Evolutionary conservation across 768 basidiomycete species (phyloP), one percentile per base, ranked within the genome.

Genomic region (Collybia nuda): DNA sequence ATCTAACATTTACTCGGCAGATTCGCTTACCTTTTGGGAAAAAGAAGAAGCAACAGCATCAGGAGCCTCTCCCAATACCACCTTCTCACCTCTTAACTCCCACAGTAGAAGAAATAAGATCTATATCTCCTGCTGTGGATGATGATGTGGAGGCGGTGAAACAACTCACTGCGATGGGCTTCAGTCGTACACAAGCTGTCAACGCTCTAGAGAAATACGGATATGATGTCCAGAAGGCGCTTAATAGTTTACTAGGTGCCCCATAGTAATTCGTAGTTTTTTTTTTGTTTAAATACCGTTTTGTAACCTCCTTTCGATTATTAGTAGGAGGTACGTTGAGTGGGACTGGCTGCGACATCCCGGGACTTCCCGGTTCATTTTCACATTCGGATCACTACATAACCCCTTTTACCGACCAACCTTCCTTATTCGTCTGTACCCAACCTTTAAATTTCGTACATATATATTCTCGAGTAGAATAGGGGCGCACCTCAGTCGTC

Each of bases 81-180:
- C 69, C 70, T 17, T 68, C 66, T 38, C 73, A 62, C 49, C 66
- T 66, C 23, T 69, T 76, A 2, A 66, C 71, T 5, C 68, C 75
- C 38, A 75, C 80, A 19, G 65, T 70, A 22, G 79, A 81, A 52
- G 77, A 81, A 54, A 54, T 63, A 24, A 62, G 75, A 35, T 66
- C 60, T 3, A 53, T 57, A 8, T 79, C 84, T 2, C 81, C 86
- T 1, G 78, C 78, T 11, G 73, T 75, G 11, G 85, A 84, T 23
- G 88, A 88, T 55, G 89, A 93, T 51, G 82, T 85, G 11, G 84
- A 85, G 54, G 72, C 85, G 1, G 88, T 94, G 18, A 89, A 85
- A 61, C 85, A 88, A 62, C 72, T 98, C 36, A 84, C 84, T 41
- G 80, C 78, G 17, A 97, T 98, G 94, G 96, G 96, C 21, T 98